phyloP scores from a whole-genome alignment of 352 stramenopile species.

The Phytophthora ramorum region DNA sequence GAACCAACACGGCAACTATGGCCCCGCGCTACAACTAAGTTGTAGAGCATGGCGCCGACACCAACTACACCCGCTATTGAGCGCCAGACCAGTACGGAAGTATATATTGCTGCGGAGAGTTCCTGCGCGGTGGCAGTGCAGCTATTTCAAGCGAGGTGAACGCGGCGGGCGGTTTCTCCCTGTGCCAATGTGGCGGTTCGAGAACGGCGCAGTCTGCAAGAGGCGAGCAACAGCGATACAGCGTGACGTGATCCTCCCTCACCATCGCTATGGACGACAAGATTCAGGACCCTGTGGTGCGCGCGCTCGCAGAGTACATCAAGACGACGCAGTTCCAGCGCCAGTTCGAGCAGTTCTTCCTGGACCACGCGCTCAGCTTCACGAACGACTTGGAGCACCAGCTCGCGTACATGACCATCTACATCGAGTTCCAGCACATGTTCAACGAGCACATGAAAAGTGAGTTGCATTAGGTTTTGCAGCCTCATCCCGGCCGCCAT shows the following conservation, averaged over 20 bases:
- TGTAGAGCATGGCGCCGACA: too few relatives aligned
- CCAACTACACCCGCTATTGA: too few relatives aligned
- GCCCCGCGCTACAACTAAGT: too few relatives aligned
- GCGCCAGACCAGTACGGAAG: too few relatives aligned
- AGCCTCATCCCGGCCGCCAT: too few relatives aligned
- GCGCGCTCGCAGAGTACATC: conserved; percentile 69
- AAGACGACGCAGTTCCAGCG: conserved; percentile 65
- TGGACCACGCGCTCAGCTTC: conserved; percentile 71
- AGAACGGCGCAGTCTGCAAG: not conserved
- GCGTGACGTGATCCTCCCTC: conserved; percentile 5
- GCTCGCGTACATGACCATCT: conserved; percentile 80
- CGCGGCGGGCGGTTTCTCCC: conserved; percentile 7
- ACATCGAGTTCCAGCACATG: conserved; percentile 72
- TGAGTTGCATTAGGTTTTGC: conserved; percentile 14
- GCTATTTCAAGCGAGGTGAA: conserved; percentile 12
- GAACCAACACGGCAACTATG: too few relatives aligned
- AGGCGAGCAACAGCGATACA: not conserved
- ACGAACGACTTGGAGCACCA: conserved; percentile 71
- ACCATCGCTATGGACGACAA: conserved; percentile 31
- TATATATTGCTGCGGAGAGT: not conserved
- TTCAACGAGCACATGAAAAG: conserved; percentile 79
- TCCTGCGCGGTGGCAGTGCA: too few relatives aligned
- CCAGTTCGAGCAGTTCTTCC: conserved; percentile 80
- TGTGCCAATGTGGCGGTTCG: conserved; percentile 7
- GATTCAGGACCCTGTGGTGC: conserved; percentile 68